Base-by-base conservation (phyloP, 73 alveolate genomes). In the Blepharisma stoltei region DNA sequence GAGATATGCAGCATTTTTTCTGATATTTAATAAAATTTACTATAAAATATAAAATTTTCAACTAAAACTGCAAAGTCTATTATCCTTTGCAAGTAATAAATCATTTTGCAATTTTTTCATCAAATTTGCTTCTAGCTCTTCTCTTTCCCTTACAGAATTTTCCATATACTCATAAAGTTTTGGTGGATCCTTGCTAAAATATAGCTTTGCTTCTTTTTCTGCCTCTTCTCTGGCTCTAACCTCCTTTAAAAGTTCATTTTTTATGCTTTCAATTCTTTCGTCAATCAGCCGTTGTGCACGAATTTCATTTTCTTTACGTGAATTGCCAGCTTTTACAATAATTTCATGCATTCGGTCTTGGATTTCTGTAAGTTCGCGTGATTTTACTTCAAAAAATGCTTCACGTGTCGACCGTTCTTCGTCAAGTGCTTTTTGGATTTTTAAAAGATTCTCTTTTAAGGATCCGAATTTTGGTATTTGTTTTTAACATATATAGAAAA, bases 151-250 rank as follows among this genome's bases (percentile, higher is more conserved):
- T 49, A 75, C 82, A 50, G 82, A 91, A 41, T 67, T 76, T 66
- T 84, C 81, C 54, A 90, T 77, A n/a, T 75, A 78, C 54, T 90
- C 97, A 77, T 88, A 88, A 20, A 90, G 84, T 66, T 84, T 83
- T 5, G 97, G 97, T 54, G 84, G 70, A 80, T 90, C 97, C 23
- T 80, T 87, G 67, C 88, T 94, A 6, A 86, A 76, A 80, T 87
- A 82, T 0, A 48, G 20, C 68, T 77, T 76, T 8, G 84, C 46
- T 66, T 81, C 78, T 77, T 81, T 81, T 6, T 80, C 76, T 27
- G 83, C 55, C 54, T 86, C 87, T 47, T 21, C 71, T 32, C 87
- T 46, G 9, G 84, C 65, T 82, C 78, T 76, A 37, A 80, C 23
- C 68, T 86, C 93, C 54, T 67, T 75, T 25, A 54, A 7, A 7